phyloP scores from a whole-genome alignment of 208 protist genomes.

The Tritrichomonas musculus region DNA sequence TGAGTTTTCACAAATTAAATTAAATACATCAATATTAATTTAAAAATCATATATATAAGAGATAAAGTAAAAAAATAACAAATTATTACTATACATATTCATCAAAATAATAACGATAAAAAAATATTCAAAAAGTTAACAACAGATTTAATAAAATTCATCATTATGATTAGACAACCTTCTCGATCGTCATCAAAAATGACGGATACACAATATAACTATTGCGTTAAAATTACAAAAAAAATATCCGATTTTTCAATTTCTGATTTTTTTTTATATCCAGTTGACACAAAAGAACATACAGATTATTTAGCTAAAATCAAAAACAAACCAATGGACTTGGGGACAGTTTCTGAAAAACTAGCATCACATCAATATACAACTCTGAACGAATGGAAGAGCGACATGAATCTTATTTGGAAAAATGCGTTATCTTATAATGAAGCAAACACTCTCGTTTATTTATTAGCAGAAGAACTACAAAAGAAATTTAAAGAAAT shows the following conservation, averaged over 20 bases:
- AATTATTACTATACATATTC: too few species aligned
- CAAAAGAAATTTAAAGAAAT: not conserved
- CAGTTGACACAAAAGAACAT: not conserved
- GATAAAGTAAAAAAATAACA: too few species aligned
- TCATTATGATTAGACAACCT: too few species aligned
- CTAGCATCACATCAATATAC: not conserved
- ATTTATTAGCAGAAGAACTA: not conserved
- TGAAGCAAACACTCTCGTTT: not conserved
- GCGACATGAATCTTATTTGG: not conserved
- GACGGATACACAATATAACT: not conserved
- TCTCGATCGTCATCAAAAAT: not conserved
- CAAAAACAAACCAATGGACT: not conserved
- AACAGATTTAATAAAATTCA: too few species aligned
- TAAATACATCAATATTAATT: too few species aligned
- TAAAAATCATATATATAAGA: too few species aligned
- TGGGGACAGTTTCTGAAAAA: not conserved
- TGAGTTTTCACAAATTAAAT: too few species aligned
- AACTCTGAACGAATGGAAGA: not conserved
- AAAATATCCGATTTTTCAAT: not conserved
- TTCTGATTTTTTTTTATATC: not conserved
- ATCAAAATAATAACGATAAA: too few species aligned
- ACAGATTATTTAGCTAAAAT: not conserved
- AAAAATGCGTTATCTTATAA: slow-evolving; percentile 22
- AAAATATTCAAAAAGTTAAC: too few species aligned
- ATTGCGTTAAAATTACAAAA: not conserved